These are phyloP conservation scores for Podaxis sp. DNA, from an alignment of 768 basidiomycete species.

Conservation along the genomic window DNA sequence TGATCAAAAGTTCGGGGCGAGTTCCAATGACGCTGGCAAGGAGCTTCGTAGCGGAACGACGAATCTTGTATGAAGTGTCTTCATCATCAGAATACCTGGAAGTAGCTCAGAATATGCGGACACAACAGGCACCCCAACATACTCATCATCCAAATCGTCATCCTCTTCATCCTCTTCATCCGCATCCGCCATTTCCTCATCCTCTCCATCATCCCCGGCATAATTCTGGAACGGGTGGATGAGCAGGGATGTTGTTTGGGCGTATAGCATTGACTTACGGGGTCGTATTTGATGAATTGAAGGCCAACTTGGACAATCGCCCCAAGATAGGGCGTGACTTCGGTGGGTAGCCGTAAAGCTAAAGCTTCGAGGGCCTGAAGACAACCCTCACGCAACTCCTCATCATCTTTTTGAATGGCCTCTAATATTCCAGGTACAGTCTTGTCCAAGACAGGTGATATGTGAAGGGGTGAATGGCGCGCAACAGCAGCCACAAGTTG, in stretches of 20 bases:
- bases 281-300: conserved; percentile 89
- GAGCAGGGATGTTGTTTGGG: background rate
- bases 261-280: conserved; percentile 47
- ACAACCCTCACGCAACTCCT: conserved; percentile 78
- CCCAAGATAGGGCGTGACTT: conserved; percentile 70
- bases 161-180: conserved; percentile 83
- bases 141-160: conserved; percentile 82
- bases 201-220: conserved; percentile 46
- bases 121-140: conserved; percentile 24
- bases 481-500: conserved; percentile 80
- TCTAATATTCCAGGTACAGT: conserved; percentile 73
- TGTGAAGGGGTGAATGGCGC: conserved; percentile 66
- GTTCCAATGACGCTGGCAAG: conserved; percentile 84
- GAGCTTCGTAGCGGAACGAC: conserved; percentile 90
- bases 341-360: conserved; percentile 78
- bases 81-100: conserved; percentile 94
- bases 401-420: conserved; percentile 71
- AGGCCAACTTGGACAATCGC: conserved; percentile 69
- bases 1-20: conserved; percentile 79
- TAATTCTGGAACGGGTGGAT: conserved; percentile 39
- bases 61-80: conserved; percentile 97
- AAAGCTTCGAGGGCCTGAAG: conserved; percentile 89
- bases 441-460: conserved; percentile 56
- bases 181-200: conserved; percentile 62
- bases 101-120: conserved; percentile 12